Evolutionary conservation across 495 filamentous ascomycete species (phyloP), one percentile per base, ranked within the genome.

Genomic region (Xylaria flabelliformis): DNA sequence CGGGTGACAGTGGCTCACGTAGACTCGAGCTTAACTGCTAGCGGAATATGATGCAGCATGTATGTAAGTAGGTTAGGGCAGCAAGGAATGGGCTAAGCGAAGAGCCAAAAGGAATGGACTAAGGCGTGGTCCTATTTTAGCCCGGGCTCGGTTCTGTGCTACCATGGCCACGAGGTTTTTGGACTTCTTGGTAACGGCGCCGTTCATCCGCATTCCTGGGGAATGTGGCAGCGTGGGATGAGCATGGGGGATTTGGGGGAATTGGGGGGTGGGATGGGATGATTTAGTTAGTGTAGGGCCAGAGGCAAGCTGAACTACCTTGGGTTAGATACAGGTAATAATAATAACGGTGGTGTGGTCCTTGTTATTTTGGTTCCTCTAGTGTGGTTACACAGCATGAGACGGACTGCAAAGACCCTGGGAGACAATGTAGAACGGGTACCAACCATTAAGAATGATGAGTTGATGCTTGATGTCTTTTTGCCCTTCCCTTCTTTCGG

Each of bases 331-430:
- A 64, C 32, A 24, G 15, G 26, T 65, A 32, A 48, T 64, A 44
- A 48, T 64, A 44, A 64, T 19, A n/a, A 41, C 48, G 42, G 42
- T 39, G 44, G 55, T 61, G 19, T 46, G 46, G 15, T 32, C 70
- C 70, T 50, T 74, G 58, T 58, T 73, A 63, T 73, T 71, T 29
- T 61, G n/a, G 51, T 34, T 10, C 26, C 36, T 56, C 39, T 71
- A 71, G 69, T 71, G 69, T 71, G 69, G 69, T 71, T 71, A 71
- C 69, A 71, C 69, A 71, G 62, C 69, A 71, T 71, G 53, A 71
- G 69, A 65, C 32, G 58, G 34, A 17, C 42, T 36, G 15, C 58
- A 53, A 39, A 41, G 56, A 53, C 61, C 39, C 39, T 44, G 41
- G 44, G 26, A 39, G 50, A 48, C 64, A 34, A 58, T 69, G 55